Evolutionary conservation across 352 stramenopile species (phyloP).

Genomic region (Globisporangium cystogenes): DNA sequence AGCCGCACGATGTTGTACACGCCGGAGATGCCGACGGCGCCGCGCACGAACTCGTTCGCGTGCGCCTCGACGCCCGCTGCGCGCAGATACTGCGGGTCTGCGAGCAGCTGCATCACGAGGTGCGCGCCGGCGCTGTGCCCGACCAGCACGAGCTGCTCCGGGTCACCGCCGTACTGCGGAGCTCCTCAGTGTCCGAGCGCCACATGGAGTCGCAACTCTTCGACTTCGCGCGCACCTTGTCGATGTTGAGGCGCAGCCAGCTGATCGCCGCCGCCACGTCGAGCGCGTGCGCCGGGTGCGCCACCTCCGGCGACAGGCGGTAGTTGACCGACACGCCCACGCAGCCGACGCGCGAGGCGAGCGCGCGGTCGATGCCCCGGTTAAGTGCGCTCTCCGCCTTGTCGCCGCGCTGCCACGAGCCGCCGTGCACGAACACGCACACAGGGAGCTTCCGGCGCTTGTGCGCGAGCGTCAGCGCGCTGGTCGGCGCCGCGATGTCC

Average conservation of each 20-base stretch:
- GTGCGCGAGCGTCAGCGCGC: slow-evolving; percentile 9
- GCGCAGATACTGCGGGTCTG: slow-evolving; percentile 47
- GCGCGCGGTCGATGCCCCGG: slow-evolving; percentile 48
- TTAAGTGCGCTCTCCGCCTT: slow-evolving; percentile 59
- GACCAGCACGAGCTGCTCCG: slow-evolving; percentile 48
- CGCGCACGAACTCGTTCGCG: slow-evolving; percentile 34
- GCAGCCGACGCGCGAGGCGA: slow-evolving; percentile 36
- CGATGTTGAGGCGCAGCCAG: slow-evolving; percentile 65
- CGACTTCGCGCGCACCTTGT: slow-evolving; percentile 38
- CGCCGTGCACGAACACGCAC: slow-evolving; percentile 80
- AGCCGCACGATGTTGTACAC: slow-evolving; percentile 86
- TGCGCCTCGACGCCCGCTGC: slow-evolving; percentile 24
- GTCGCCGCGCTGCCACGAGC: slow-evolving; percentile 80
- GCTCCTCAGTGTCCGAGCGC: neutral
- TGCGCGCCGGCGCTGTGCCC: slow-evolving; percentile 80
- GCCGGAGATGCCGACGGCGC: slow-evolving; percentile 69
- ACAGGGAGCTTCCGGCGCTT: slow-evolving; percentile 34
- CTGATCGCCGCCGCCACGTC: slow-evolving; percentile 55
- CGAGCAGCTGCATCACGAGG: slow-evolving; percentile 62
- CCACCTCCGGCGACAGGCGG: slow-evolving; percentile 65
- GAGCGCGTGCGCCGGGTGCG: slow-evolving; percentile 57
- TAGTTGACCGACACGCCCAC: slow-evolving; percentile 80
- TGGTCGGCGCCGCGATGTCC: slow-evolving; percentile 58
- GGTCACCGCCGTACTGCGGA: slow-evolving; percentile 65
- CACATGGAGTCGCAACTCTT: too few species aligned